phyloP scores from a whole-genome alignment of 202 grass and related monocot species.

The Panicum virgatum region DNA sequence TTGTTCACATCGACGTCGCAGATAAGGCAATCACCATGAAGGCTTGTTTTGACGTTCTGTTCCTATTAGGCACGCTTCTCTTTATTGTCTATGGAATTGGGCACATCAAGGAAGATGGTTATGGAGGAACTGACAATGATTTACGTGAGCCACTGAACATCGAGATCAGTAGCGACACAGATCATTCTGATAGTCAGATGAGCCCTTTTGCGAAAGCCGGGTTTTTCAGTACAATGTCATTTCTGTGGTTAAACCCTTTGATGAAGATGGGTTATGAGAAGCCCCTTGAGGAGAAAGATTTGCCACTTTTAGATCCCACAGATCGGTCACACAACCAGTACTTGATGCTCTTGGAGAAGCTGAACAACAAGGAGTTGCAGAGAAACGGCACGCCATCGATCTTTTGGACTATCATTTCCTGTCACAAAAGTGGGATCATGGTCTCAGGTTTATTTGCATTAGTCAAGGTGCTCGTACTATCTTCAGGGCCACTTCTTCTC shows the following conservation, averaged over 20 bases:
- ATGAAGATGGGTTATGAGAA: constrained; percentile 78
- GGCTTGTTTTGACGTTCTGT: constrained; percentile 61
- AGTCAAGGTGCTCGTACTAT: constrained; percentile 72
- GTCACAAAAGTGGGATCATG: constrained; percentile 65
- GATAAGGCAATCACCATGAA: constrained; percentile 44
- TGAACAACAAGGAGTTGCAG: constrained; percentile 33
- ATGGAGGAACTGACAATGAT: constrained; percentile 26
- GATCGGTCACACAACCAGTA: constrained; percentile 62
- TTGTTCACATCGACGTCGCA: constrained; percentile 40
- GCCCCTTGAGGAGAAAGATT: constrained; percentile 79
- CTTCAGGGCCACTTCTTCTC: constrained; percentile 69
- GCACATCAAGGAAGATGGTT: constrained; percentile 34
- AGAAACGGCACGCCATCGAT: constrained; percentile 32
- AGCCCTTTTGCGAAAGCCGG: constrained; percentile 67
- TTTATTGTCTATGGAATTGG: constrained; percentile 46
- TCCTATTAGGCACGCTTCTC: constrained; percentile 47
- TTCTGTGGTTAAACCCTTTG: constrained; percentile 88
- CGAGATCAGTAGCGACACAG: not conserved
- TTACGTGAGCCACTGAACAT: constrained; percentile 54
- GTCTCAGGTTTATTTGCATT: constrained; percentile 75
- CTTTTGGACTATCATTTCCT: constrained; percentile 82
- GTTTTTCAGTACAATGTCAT: constrained; percentile 66
- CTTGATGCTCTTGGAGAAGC: constrained; percentile 57
- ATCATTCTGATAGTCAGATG: constrained; percentile 30
- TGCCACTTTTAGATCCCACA: constrained; percentile 50